phyloP scores from a whole-genome alignment of 2,329 filamentous ascomycete species.

The Calcarisporium arbuscula region DNA sequence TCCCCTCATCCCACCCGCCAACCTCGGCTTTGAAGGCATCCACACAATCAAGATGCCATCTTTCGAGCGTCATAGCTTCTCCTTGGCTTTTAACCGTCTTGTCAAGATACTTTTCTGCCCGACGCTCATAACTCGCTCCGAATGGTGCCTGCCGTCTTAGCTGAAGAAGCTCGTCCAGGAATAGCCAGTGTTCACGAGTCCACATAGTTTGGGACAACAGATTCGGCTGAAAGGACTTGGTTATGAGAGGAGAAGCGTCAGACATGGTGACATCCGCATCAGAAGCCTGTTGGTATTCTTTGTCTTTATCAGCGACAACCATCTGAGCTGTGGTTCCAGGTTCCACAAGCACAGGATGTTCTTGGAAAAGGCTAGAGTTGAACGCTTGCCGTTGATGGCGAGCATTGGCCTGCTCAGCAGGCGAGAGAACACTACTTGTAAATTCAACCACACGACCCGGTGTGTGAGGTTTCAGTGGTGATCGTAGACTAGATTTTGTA shows the following conservation, averaged over 20 bases:
- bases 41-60: constrained; percentile 53
- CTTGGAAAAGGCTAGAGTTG: constrained; percentile 12
- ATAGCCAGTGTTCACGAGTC: constrained; percentile 47
- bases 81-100: constrained; percentile 42
- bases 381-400: constrained; percentile 24
- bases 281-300: constrained; percentile 25
- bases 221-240: constrained; percentile 11
- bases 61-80: constrained; percentile 40
- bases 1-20: constrained; percentile 42
- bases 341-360: not conserved
- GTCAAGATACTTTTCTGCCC: constrained; percentile 35
- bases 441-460: constrained; percentile 55
- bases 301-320: constrained; percentile 13
- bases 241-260: constrained; percentile 18
- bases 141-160: constrained; percentile 37
- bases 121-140: constrained; percentile 18
- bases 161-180: constrained; percentile 45
- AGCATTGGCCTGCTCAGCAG: constrained; percentile 31
- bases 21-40: constrained; percentile 45
- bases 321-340: constrained; percentile 5
- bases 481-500: constrained; percentile 50
- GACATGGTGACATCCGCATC: constrained; percentile 20
- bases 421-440: constrained; percentile 43
- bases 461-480: constrained; percentile 50
- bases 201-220: constrained; percentile 37